Conservation (phyloP, 257 asterid species). For the Ligustrum vulgare region DNA sequence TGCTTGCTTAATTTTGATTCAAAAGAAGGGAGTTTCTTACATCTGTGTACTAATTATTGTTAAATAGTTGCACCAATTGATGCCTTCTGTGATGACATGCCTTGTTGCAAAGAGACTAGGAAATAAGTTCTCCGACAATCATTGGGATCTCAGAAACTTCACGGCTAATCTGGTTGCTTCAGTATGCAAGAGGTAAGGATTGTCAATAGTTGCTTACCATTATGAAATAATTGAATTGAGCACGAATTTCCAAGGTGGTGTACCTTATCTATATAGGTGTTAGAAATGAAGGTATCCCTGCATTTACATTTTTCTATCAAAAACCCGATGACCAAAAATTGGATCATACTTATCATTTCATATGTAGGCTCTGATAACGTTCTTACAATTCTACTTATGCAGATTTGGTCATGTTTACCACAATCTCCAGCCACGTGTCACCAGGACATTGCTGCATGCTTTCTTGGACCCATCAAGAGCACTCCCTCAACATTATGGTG, state of each 20-base stretch:
- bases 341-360: constrained; percentile 1
- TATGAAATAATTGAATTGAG: not conserved
- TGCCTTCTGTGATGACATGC: constrained; percentile 99
- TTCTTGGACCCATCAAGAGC: constrained; percentile 88
- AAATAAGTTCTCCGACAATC: constrained; percentile 75
- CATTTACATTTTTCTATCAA: not conserved
- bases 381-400: constrained; percentile 25
- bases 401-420: constrained; percentile 89
- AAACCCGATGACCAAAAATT: not conserved
- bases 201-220: constrained; percentile 28
- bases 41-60: constrained; percentile 9
- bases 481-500: constrained; percentile 96
- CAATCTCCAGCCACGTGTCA: constrained; percentile 85
- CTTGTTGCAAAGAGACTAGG: constrained; percentile 90
- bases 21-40: constrained; percentile 20
- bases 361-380: not conserved
- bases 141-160: constrained; percentile 91
- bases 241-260: constrained; percentile 15
- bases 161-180: constrained; percentile 81
- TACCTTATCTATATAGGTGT: constrained; percentile 6
- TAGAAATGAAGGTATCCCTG: constrained; percentile 14
- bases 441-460: constrained; percentile 78
- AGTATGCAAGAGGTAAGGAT: constrained; percentile 78
- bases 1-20: constrained; percentile 11
- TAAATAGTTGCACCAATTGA: constrained; percentile 83